Evolutionary conservation across 164 flowering plant genomes (phyloP).

Genomic region (Vitis amurensis): DNA sequence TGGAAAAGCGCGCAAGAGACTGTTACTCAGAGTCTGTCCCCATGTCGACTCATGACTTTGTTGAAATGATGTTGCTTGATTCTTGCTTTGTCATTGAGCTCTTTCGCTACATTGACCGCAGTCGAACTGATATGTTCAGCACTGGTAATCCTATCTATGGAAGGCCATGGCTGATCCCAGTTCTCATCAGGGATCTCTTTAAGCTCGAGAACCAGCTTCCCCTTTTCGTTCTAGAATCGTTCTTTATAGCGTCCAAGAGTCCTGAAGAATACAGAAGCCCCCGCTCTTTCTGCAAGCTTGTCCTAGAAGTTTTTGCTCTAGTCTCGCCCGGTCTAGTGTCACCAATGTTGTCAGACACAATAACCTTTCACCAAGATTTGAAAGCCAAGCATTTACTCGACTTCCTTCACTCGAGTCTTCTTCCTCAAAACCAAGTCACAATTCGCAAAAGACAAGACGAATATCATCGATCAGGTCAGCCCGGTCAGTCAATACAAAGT

Average conservation of each 20-base stretch:
- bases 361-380: neutral
- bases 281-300: neutral
- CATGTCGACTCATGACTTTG: slow-evolving; percentile 1
- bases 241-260: too few relatives aligned
- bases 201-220: too few relatives aligned
- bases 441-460: neutral
- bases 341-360: neutral
- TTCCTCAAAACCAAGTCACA: neutral
- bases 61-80: slow-evolving; percentile 26
- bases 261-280: too few relatives aligned
- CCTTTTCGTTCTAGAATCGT: too few relatives aligned
- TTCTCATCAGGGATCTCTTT: too few relatives aligned
- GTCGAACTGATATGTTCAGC: too few relatives aligned
- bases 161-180: too few relatives aligned
- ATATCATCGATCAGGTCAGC: slow-evolving; percentile 2
- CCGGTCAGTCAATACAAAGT: slow-evolving; percentile 4
- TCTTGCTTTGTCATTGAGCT: slow-evolving; percentile 23
- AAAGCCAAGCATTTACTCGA: slow-evolving; percentile 4
- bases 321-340: neutral
- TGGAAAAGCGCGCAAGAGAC: neutral
- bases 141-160: too few relatives aligned
- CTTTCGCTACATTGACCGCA: neutral
- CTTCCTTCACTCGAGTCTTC: slow-evolving; percentile 6
- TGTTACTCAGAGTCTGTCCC: slow-evolving; percentile 8
- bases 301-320: slow-evolving; percentile 4